phyloP scores from a whole-genome alignment of 495 filamentous ascomycete genomes.

The Penicillium subrubescens region DNA sequence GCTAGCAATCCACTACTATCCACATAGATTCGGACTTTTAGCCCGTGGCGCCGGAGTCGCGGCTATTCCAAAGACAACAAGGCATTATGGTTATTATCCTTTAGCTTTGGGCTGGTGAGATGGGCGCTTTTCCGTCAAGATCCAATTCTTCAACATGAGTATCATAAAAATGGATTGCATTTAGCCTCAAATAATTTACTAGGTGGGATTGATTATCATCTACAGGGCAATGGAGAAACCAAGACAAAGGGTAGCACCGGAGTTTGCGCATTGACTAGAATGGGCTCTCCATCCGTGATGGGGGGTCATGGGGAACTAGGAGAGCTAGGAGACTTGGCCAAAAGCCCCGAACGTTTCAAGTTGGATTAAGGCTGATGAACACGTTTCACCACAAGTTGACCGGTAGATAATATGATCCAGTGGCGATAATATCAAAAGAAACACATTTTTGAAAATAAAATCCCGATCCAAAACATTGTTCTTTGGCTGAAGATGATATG shows the following conservation, averaged over 20 bases:
- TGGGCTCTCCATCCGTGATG: background rate
- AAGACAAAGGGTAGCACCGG: too few species aligned
- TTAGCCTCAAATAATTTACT: background rate
- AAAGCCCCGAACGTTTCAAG: constrained; percentile 13
- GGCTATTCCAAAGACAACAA: constrained; percentile 17
- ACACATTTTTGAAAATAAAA: background rate
- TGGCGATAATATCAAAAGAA: background rate
- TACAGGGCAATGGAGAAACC: background rate
- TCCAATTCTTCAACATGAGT: background rate
- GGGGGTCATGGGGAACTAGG: background rate
- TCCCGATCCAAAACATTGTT: background rate
- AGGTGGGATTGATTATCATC: background rate
- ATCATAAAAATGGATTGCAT: background rate
- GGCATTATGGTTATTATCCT: background rate
- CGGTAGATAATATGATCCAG: background rate
- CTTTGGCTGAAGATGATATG: background rate
- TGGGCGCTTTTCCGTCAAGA: background rate
- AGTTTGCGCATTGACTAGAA: background rate
- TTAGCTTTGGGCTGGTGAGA: background rate
- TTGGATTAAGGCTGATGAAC: constrained; percentile 13
- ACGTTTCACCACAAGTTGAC: constrained; percentile 1
- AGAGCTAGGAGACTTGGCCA: background rate
- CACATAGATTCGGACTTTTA: constrained; percentile 16
- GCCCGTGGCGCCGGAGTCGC: constrained; percentile 31
- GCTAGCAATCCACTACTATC: constrained; percentile 10